phyloP scores from a whole-genome alignment of 768 basidiomycete genomes.

The Candolleomyces efflorescens region DNA sequence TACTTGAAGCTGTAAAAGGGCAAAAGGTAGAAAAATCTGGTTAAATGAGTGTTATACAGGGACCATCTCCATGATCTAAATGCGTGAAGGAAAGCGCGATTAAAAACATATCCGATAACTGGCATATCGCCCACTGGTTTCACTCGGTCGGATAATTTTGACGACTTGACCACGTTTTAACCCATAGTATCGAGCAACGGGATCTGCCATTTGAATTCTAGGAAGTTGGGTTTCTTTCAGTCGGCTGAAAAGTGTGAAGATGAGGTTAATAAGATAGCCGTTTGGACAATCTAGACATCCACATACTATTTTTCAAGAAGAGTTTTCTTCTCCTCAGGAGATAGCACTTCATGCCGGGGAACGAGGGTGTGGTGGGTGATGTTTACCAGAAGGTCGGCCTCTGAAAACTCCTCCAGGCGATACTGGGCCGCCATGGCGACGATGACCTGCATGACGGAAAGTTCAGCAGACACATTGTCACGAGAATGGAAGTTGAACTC shows the following conservation, averaged over 20 bases:
- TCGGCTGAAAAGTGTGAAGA: conserved; percentile 52
- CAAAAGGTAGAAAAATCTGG: conserved; percentile 14
- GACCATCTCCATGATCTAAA: conserved; percentile 5
- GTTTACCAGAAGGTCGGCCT: conserved; percentile 94
- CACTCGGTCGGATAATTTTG: conserved; percentile 95
- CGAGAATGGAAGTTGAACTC: conserved; percentile 14
- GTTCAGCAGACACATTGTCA: conserved; percentile 9
- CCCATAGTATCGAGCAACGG: conserved; percentile 98
- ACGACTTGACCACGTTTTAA: conserved; percentile 94
- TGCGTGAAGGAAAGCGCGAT: conserved; percentile 7
- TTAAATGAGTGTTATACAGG: conserved; percentile 13
- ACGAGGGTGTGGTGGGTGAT: conserved; percentile 96
- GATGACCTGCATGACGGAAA: conserved; percentile 61
- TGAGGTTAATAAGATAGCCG: conserved; percentile 3
- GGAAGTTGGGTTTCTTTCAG: conserved; percentile 97
- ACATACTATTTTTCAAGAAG: conserved; percentile 93
- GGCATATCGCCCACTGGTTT: conserved; percentile 92
- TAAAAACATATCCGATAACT: conserved; percentile 91
- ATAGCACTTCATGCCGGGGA: conserved; percentile 86
- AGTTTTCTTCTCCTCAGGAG: conserved; percentile 78
- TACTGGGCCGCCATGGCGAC: conserved; percentile 84
- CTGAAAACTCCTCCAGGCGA: conserved; percentile 93
- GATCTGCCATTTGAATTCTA: conserved; percentile 93
- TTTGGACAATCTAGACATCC: neutral
- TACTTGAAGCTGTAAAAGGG: conserved; percentile 4